Base-by-base conservation (phyloP, 1,284 basidiomycete species). In the Apiotrichum gamsii region DNA sequence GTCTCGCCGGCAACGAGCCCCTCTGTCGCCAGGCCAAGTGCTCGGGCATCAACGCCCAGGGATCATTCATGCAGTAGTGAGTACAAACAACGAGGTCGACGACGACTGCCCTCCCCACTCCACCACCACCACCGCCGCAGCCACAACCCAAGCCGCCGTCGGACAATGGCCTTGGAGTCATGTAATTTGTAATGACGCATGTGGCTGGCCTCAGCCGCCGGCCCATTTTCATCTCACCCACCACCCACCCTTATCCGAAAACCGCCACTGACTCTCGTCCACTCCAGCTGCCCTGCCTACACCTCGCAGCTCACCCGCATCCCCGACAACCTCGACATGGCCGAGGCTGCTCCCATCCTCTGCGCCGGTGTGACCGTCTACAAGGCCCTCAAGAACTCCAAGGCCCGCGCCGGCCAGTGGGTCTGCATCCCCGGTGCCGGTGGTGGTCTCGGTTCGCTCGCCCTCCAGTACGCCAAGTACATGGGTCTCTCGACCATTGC, bases 401-500 rank as follows among this genome's bases (percentile, higher is more conserved):
- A 78, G 44, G 77, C 80, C n/a, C 75, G 73, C 24, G 78, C 82
- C n/a, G 86, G 87, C 43, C 81, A 93, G 55, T 89, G 82, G 81
- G 77, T 90, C 55, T 84, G 82, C 41, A 77, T 93, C 55, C 84
- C 68, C 43, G 69, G 69, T 55, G 64, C 65, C 28, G 68, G 67
- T 53, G 76, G 76, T 58, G 76, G 76, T 55, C 52, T 67, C 37
- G 75, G 75, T 23, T 64, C 61, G 51, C 44, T 72, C 74, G 86
- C 85, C 29, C 69, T 87, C 40, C 85, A 88, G 70, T 88, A 88
- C 60, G 87, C 86, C 15, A 78, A 76, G 46, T 78, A 79, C 30
- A 83, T 84, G 75, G 85, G 85, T 46, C 79, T 87, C 49, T 80
- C 82, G 23, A 84, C 89, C 33, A 81, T 91, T 53, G 88, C 86